These are phyloP conservation scores for Metarhizium album DNA, from an alignment of 2,329 filamentous ascomycete genomes.

Conservation along the genomic window DNA sequence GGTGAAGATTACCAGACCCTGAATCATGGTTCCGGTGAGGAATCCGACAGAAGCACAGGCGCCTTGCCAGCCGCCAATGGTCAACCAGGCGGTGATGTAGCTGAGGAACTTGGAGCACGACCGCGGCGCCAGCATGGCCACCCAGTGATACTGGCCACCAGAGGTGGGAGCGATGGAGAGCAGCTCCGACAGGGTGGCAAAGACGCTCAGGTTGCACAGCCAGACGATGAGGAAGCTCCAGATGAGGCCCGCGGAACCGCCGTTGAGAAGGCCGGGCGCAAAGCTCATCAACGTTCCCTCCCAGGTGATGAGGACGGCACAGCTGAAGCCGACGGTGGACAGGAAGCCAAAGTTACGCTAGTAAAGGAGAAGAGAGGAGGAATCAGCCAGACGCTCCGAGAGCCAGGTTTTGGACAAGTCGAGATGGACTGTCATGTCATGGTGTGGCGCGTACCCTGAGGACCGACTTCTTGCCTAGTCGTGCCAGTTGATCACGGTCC, in stretches of 20 bases:
- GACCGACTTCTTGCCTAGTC: no score
- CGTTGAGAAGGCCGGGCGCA: constrained; percentile 23
- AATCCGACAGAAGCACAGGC: constrained; percentile 25
- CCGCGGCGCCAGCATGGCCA: constrained; percentile 38
- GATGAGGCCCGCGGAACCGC: constrained; percentile 41
- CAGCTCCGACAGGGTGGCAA: constrained; percentile 28
- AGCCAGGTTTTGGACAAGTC: no score
- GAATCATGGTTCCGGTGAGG: constrained; percentile 36
- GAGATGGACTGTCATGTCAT: no score
- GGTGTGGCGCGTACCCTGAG: no score
- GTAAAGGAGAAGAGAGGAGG: no score
- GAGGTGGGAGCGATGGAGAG: constrained; percentile 37
- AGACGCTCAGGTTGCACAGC: constrained; percentile 33
- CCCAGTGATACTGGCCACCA: constrained; percentile 50
- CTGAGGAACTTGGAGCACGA: constrained; percentile 40
- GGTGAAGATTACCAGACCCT: constrained; percentile 30
- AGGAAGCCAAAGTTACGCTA: constrained; percentile 38
- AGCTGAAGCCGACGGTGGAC: constrained; percentile 41
- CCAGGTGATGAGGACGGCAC: constrained; percentile 43
- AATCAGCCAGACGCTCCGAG: no score
- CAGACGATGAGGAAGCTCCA: constrained; percentile 39
- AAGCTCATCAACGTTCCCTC: constrained; percentile 26
- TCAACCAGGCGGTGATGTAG: constrained; percentile 40
- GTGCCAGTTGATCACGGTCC: no score
- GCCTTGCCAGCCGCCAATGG: constrained; percentile 34